Evolutionary conservation across 176 grass and related monocot genomes (phyloP), one percentile per base, ranked within the genome.

Genomic region (Rhynchospora breviuscula): DNA sequence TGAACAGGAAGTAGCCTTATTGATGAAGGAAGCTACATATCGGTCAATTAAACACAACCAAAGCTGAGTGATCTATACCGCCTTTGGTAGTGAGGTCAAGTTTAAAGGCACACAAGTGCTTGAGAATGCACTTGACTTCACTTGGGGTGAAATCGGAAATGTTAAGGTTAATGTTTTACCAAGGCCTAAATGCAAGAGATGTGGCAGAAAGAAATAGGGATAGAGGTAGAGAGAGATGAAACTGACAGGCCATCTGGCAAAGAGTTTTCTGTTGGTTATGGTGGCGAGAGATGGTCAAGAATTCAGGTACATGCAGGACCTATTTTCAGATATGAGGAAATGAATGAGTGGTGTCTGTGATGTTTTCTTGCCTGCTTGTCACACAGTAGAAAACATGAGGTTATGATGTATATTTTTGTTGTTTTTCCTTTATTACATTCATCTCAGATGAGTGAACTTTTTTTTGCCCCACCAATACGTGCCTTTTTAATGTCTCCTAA

Each of bases 81-180:
- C 69, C 35, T 74, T 74, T 46, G 43, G 40, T 10, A 74, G 17
- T 46, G 17, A 49, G 15, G 69, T 46, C 46, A 49, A 74, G 8
- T 33, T 23, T 44, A 74, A 15, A 18, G 2, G 29, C 46, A n/a
- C 69, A 74, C 69, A 74, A 74, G 25, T 74, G 23, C 1, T n/a
- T 18, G 31, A 74, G 35, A 40, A 2, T 40, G 35, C 35, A 46
- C 9, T 49, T 45, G 69, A 10, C 49, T 74, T 74, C 40, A 74
- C 7, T 74, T 74, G 88, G 58, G 40, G 67, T 84, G 73, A 78
- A 45, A 22, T 51, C 87, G 71, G 80, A 70, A 65, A 23, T 87
- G 84, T 49, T 90, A 18, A 85, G 70, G 22, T 79, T 90, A 14
- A 14, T 80, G 14, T 46, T 68, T 54, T 80, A 90, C 17, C 88